Percentiles rank a stretch among this genome's conserved stretches.
Evolutionary conservation across 768 basidiomycete species (phyloP).

Genomic region (Crassisporium funariophilum): DNA sequence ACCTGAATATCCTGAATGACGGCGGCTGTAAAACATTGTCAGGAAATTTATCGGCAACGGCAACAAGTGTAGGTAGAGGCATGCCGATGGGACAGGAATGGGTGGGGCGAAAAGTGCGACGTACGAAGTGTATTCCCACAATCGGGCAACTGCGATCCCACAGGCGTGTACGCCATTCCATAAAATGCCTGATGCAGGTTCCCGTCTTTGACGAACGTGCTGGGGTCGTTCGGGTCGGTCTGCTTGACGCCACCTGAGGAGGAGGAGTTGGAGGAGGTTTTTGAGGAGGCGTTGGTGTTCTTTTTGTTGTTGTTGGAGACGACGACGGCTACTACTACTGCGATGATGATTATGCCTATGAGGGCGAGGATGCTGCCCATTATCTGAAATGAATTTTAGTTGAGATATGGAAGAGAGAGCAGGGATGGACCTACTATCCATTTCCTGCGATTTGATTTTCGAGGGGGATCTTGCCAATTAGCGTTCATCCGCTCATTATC

Average conservation of each 20-base stretch:
- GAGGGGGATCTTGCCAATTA: constrained; percentile 17
- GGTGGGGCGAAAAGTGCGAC: constrained; percentile 30
- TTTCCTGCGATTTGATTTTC: constrained; percentile 24
- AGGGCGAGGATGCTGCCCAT: constrained; percentile 43
- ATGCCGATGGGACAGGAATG: neutral
- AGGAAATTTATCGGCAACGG: neutral
- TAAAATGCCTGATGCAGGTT: constrained; percentile 77
- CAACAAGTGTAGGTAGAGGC: neutral
- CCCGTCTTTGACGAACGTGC: constrained; percentile 70
- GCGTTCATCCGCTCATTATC: constrained; percentile 13
- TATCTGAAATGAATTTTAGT: constrained; percentile 36
- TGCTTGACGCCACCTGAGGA: constrained; percentile 21
- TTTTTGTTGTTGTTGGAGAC: constrained; percentile 44
- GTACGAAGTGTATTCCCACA: constrained; percentile 59
- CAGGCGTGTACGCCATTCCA: constrained; percentile 86
- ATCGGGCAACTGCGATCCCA: constrained; percentile 66
- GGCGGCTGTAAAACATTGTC: constrained; percentile 36
- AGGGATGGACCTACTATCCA: constrained; percentile 24
- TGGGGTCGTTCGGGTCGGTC: constrained; percentile 66
- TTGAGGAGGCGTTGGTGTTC: constrained; percentile 21
- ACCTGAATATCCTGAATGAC: constrained; percentile 78
- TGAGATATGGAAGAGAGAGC: neutral
- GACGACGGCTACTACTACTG: constrained; percentile 58
- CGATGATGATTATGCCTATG: constrained; percentile 47
- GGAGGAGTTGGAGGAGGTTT: constrained; percentile 2